A percentile compares a stretch with the other conserved stretches of the same genome.
Conservation (phyloP, 1,139 yeast species). For the Zygosaccharomyces pseudobailii region DNA sequence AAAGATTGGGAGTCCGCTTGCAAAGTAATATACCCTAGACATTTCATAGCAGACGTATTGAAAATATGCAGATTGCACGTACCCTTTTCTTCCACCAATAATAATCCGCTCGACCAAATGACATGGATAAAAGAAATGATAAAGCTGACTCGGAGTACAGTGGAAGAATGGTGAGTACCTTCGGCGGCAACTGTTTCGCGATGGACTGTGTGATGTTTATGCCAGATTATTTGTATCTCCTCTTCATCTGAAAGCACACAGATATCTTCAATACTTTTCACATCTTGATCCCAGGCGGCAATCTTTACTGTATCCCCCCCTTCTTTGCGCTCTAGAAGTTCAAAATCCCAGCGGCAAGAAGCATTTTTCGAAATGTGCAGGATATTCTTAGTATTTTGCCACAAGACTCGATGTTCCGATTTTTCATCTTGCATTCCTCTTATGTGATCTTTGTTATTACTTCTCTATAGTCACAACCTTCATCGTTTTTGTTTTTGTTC, state of each 20-base stretch:
- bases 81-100: slow-evolving; percentile 8
- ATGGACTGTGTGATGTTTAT: slow-evolving; percentile 1
- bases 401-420: not conserved
- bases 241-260: not conserved
- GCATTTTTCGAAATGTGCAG: not conserved
- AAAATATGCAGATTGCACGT: slow-evolving; percentile 13
- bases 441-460: not conserved
- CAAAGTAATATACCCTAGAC: slow-evolving; percentile 14
- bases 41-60: slow-evolving; percentile 11
- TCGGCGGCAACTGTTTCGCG: slow-evolving; percentile 6
- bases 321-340: not conserved
- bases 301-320: not conserved
- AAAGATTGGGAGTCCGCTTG: not conserved
- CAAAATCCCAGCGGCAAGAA: not conserved
- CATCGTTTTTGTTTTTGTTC: slow-evolving; percentile 1
- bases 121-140: slow-evolving; percentile 6
- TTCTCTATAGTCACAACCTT: not conserved
- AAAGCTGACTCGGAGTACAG: slow-evolving; percentile 3
- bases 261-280: not conserved
- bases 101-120: slow-evolving; percentile 9
- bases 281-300: slow-evolving; percentile 4
- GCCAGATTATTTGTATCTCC: slow-evolving; percentile 2
- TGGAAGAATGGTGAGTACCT: not conserved
- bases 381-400: not conserved
- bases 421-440: not conserved